Evolutionary conservation across 2,329 filamentous ascomycete species (phyloP), one percentile per base, ranked within the genome.

Genomic region (Epichloe gansuensis): DNA sequence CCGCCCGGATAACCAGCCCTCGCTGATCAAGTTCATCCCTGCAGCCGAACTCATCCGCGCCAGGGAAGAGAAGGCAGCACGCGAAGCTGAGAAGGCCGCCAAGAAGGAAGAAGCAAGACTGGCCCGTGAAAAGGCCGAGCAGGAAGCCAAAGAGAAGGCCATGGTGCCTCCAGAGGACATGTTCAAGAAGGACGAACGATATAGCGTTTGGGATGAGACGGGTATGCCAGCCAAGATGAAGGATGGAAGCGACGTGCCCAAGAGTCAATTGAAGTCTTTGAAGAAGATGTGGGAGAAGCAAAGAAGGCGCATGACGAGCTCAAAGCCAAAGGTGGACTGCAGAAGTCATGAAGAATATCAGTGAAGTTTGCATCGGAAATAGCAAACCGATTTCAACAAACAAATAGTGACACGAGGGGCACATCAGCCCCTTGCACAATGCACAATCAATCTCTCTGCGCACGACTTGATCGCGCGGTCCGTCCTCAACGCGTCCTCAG

Each of bases 281-380:
- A 83, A 76, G 70, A 96, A 96, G 75, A 84, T 89, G 52, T 95
- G 88, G 88, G 86, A 94, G 61, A 83, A 77, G 65, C 91, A 96
- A 73, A 90, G 76, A 94, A 91, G 76, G 67, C 80, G 54, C 84
- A 91, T 66, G 85, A 91, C 57, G 81, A 83, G 31, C 50, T 59
- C 11, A 57, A 58, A 42, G 56, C 55, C 15, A 58, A 56, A 42
- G 55, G 57, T 9, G 57, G 50, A 21, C 46, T 55, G 45, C 52
- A 51, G 43, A 21, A 23, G 5, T 41, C 12, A 25, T 34, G 15
- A 28, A 39, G 15, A 28, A 39, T n/a, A 11, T 17, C 12, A 11
- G 31, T 31, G 31, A 11, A 31, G 3, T 31, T 31, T 31, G 31
- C 31, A 31, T 31, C 31, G 31, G 9, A 8, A 31, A 31, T 31